Percentiles rank a stretch among this genome's conserved stretches.
Conservation (phyloP, 2,329 filamentous ascomycete species). For the Pestalotiopsis sp. region DNA sequence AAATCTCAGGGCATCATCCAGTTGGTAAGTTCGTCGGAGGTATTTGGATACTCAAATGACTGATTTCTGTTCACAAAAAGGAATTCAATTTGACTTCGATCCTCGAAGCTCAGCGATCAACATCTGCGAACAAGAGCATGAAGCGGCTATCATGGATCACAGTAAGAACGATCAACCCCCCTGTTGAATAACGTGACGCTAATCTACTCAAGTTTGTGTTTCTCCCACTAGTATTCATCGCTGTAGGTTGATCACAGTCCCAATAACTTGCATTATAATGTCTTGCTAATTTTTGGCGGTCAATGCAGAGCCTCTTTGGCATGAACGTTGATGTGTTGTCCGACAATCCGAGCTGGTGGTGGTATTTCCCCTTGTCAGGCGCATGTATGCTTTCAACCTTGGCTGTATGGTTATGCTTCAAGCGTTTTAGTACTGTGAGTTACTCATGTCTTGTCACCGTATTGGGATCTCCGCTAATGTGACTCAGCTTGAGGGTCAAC, state of each 20-base stretch:
- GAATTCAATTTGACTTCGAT: not conserved
- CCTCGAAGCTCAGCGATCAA: not conserved
- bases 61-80: not conserved
- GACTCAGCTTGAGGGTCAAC: not conserved
- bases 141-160: not conserved
- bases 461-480: too few relatives aligned
- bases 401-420: not conserved
- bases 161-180: not conserved
- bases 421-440: not conserved
- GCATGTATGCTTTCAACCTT: not conserved
- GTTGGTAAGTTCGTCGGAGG: not conserved
- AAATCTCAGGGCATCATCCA: not conserved
- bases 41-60: too few relatives aligned
- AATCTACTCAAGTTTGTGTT: not conserved
- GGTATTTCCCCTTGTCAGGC: not conserved
- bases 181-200: not conserved
- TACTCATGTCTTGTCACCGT: too few relatives aligned
- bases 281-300: too few relatives aligned
- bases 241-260: too few relatives aligned
- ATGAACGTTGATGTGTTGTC: not conserved
- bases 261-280: too few relatives aligned
- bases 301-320: constrained; percentile 1
- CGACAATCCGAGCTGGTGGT: not conserved
- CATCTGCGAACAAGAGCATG: not conserved
- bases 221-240: not conserved